Base-by-base conservation (phyloP, 163 green algal species). In the Scenedesmus sp. region DNA sequence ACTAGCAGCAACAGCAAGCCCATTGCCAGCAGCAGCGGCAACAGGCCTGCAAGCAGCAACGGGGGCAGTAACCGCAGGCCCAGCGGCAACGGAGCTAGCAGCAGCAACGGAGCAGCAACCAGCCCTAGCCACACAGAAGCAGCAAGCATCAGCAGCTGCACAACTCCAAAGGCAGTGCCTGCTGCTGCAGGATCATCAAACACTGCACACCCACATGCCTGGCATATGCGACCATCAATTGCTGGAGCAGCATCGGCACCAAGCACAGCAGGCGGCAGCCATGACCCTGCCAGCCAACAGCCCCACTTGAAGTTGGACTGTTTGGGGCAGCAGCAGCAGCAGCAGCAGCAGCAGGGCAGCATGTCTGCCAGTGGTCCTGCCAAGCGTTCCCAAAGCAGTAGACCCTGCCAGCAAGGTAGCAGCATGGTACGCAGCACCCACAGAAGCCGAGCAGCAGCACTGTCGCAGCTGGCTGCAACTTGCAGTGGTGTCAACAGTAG, bases 41-140 rank as follows among this genome's bases (percentile, higher is more conserved):
- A 59, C 84, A 79, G 23, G 23, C 84, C 34, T 34, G 66, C n/a
- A 56, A 87, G 82, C 82, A 87, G 55, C 82, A 87, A 34, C 6
- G 64, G 56, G 57, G 23, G 83, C 56, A 46, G 59, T 57, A 59
- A 26, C 57, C 4, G 23, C n/a, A 62, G 84, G 12, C 73, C 12
- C 23, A 52, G 7, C 26, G 83, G 83, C 46, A 34, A 67, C 62
- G n/a, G 13, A 20, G 23, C 82, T 18, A 70, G 18, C 82, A 66
- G 82, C 82, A 86, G 82, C n/a, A 86, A 7, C 16, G 79, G 46
- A 20, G 82, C 54, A 86, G 82, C 0, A 70, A 16, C 82, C 34
- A 79, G 23, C 70, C 70, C 70, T 3, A 79, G 23, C 23, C 70
- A 79, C 23, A 79, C 70, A 13, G 70, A 79, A 4, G 70, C 70